Conservation (phyloP, 148 eudicot species). For the Rheum nobile region DNA sequence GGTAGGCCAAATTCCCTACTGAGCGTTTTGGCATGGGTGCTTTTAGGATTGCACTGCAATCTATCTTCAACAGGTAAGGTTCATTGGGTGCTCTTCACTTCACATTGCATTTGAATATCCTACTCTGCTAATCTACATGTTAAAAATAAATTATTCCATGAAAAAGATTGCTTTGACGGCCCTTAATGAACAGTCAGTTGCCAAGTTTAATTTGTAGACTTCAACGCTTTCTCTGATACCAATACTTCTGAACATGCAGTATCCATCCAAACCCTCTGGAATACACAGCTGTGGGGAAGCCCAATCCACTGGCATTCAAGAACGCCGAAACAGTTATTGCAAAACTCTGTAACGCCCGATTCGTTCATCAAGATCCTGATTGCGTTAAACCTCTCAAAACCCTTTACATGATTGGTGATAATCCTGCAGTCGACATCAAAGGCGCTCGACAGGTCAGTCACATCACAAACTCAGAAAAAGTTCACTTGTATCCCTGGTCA, state of each 20-base stretch:
- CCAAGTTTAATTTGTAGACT: neutral
- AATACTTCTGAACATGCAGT: slow-evolving; percentile 29
- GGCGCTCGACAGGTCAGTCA: slow-evolving; percentile 73
- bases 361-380: slow-evolving; percentile 15
- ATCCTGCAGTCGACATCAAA: slow-evolving; percentile 83
- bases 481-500: neutral
- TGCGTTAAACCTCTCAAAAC: slow-evolving; percentile 36
- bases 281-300: slow-evolving; percentile 82
- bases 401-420: slow-evolving; percentile 90
- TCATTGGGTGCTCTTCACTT: neutral
- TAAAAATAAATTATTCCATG: neutral
- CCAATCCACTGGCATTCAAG: slow-evolving; percentile 63
- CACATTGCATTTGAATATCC: neutral
- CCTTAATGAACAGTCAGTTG: neutral
- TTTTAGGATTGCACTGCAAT: slow-evolving; percentile 75
- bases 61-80: slow-evolving; percentile 71
- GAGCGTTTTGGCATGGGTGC: slow-evolving; percentile 96
- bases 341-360: slow-evolving; percentile 18
- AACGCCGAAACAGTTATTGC: slow-evolving; percentile 56
- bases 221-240: neutral
- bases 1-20: slow-evolving; percentile 72
- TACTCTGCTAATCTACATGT: neutral
- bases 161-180: neutral
- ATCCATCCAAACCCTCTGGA: slow-evolving; percentile 65
- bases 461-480: neutral